A percentile compares a stretch with the other conserved stretches of the same genome.
phyloP scores from a whole-genome alignment of 2,329 filamentous ascomycete genomes.

The Penicillium decumbens region DNA sequence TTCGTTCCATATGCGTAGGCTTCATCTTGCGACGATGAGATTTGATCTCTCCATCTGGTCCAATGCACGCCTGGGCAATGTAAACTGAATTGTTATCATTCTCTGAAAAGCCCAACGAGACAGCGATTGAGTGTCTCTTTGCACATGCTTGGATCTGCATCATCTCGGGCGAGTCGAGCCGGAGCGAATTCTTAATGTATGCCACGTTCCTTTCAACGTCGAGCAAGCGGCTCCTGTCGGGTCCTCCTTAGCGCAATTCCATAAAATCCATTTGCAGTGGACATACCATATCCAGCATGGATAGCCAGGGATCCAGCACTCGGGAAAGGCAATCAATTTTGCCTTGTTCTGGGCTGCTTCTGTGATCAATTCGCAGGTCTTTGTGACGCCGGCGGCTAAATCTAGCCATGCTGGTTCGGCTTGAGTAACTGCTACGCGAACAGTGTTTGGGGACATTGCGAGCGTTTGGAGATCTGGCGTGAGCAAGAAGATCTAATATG shows the following conservation, averaged over 20 bases:
- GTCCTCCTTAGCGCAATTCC: not conserved
- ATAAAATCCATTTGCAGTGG: not conserved
- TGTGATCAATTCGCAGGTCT: slow-evolving; percentile 55
- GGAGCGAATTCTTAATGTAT: slow-evolving; percentile 12
- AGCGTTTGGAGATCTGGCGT: too few relatives aligned
- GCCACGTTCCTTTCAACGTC: slow-evolving; percentile 6
- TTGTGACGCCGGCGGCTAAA: slow-evolving; percentile 51
- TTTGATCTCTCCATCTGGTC: slow-evolving; percentile 6
- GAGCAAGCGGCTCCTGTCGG: slow-evolving; percentile 1
- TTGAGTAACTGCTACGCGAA: slow-evolving; percentile 35
- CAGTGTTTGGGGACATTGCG: not conserved
- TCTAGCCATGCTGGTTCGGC: slow-evolving; percentile 60
- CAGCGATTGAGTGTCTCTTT: slow-evolving; percentile 1
- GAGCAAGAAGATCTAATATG: too few relatives aligned
- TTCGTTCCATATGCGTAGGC: slow-evolving; percentile 52
- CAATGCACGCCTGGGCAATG: slow-evolving; percentile 13
- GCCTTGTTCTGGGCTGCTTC: slow-evolving; percentile 53
- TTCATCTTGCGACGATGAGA: slow-evolving; percentile 44
- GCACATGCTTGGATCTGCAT: slow-evolving; percentile 4
- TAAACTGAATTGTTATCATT: slow-evolving; percentile 6
- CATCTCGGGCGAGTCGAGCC: slow-evolving; percentile 9
- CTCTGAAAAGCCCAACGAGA: slow-evolving; percentile 10
- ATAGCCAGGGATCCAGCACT: slow-evolving; percentile 55
- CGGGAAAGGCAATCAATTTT: slow-evolving; percentile 53
- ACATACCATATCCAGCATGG: slow-evolving; percentile 47